Base-by-base conservation (phyloP, 768 basidiomycete genomes). In the Myochromella boudieri region DNA sequence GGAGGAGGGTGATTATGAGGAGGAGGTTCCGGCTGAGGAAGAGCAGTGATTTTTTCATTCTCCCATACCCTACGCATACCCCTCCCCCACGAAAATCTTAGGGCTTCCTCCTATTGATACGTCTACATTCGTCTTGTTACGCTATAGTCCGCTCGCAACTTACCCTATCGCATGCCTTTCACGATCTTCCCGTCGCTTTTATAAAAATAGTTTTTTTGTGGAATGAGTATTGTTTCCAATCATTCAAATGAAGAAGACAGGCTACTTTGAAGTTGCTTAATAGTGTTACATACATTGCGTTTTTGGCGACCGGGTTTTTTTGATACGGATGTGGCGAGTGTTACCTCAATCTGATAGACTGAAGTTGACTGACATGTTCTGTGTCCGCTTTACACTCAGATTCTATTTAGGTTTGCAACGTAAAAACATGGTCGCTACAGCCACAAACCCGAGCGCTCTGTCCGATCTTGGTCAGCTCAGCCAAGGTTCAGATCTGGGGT, bases 1-100 rank as follows among this genome's bases (percentile, higher is more conserved):
- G 65, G 91, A 92, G 65, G 91, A 93, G 63, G 88, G 73, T 53
- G 90, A 91, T 64, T 93, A 91, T 64, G 91, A 92, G 73, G 91
- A 92, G 66, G 89, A 91, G 60, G 74, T 65, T 46, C 68, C 67
- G 11, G 66, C 47, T 4, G 85, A 85, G 45, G 86, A 87, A 46
- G 81, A 87, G 50, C 66, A 79, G 65, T 70, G 44, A 46, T 47
- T 42, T 26, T 44, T 34, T 36, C 66, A 63, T 11, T n/a, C 24
- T 43, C 34, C 17, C 48, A 58, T 46, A 54, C 26, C 51, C 48
- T 52, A 42, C 38, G 33, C 48, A 55, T 58, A 58, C 53, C 55
- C 52, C n/a, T n/a, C n/a, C n/a, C 49, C 41, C 43, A 33, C 50
- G 45, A 48, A 51, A 48, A 54, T 46, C 32, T 46, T 42, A 29